Evolutionary conservation across 1,139 yeast genomes (phyloP).

Genomic region (Lodderomyces margitis): DNA sequence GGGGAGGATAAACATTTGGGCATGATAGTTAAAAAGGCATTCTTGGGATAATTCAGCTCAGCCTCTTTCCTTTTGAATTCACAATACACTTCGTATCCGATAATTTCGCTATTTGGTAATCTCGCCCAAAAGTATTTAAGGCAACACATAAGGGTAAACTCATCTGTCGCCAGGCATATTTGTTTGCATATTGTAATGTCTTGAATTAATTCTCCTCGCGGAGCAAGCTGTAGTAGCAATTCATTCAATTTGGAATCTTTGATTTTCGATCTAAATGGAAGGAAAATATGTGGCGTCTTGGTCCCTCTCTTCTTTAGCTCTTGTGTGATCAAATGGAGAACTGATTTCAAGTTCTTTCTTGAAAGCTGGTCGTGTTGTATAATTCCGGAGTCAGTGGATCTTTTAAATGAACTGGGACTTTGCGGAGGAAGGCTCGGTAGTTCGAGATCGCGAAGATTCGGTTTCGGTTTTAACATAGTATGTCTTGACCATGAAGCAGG

Average conservation of each 20-base stretch:
- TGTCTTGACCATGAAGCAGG: not conserved
- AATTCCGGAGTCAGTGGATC: slow-evolving; percentile 14
- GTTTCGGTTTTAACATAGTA: not conserved
- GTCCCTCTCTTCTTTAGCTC: slow-evolving; percentile 59
- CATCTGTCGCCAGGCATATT: slow-evolving; percentile 51
- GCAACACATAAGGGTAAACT: slow-evolving; percentile 67
- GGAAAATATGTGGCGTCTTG: slow-evolving; percentile 59
- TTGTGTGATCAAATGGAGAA: slow-evolving; percentile 65
- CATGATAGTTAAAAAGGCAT: slow-evolving; percentile 76
- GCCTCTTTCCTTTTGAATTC: slow-evolving; percentile 66
- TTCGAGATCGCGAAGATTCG: not conserved
- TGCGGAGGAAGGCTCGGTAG: slow-evolving; percentile 21
- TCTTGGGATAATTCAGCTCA: slow-evolving; percentile 62
- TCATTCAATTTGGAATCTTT: slow-evolving; percentile 54
- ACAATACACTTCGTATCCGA: slow-evolving; percentile 83
- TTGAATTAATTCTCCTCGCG: slow-evolving; percentile 42
- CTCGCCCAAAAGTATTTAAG: slow-evolving; percentile 86
- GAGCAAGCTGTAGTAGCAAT: slow-evolving; percentile 53
- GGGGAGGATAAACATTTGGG: slow-evolving; percentile 81
- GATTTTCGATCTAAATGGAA: slow-evolving; percentile 69
- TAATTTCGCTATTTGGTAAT: slow-evolving; percentile 72
- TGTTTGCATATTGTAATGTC: slow-evolving; percentile 33
- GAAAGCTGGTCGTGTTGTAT: slow-evolving; percentile 45
- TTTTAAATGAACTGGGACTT: not conserved
- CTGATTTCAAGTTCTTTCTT: slow-evolving; percentile 59